These are phyloP conservation scores for Hypoxylon rickii DNA, from an alignment of 495 filamentous ascomycete genomes.

Conservation along the genomic window DNA sequence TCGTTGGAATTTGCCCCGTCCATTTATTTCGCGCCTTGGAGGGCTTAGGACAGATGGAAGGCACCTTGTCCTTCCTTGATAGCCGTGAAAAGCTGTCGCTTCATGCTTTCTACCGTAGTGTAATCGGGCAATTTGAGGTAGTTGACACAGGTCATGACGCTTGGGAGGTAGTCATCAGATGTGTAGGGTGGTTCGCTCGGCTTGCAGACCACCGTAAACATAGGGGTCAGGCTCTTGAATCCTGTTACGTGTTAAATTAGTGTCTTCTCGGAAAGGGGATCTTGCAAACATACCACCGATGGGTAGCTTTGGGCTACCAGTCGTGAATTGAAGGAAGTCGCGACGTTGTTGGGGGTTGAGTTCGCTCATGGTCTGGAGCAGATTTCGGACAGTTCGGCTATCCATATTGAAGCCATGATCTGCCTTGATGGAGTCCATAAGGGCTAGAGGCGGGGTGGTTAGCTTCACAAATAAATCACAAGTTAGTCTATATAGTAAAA, in stretches of 20 bases:
- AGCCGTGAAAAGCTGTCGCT: conserved; percentile 75
- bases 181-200: conserved; percentile 93
- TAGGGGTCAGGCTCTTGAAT: conserved; percentile 94
- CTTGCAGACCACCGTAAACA: conserved; percentile 99
- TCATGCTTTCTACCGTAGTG: conserved; percentile 75
- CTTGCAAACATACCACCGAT: conserved; percentile 78
- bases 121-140: conserved; percentile 99
- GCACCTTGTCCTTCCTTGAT: conserved; percentile 98
- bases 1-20: neutral
- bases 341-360: conserved; percentile 73
- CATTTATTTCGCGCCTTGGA: neutral
- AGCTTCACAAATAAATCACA: too few relatives aligned
- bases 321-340: conserved; percentile 97
- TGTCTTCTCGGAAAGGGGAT: conserved; percentile 3
- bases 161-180: conserved; percentile 95
- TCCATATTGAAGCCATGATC: conserved; percentile 99
- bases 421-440: conserved; percentile 99
- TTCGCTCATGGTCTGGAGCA: conserved; percentile 96
- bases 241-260: conserved; percentile 59
- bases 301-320: conserved; percentile 96
- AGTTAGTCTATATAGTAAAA: too few relatives aligned
- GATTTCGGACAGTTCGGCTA: conserved; percentile 91
- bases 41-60: conserved; percentile 87
- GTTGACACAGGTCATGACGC: conserved; percentile 99
- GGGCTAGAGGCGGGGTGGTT: conserved; percentile 57